A percentile compares a stretch with the other conserved stretches of the same genome.
phyloP scores from a whole-genome alignment of 2,329 filamentous ascomycete genomes.

The Penicillium palitans region DNA sequence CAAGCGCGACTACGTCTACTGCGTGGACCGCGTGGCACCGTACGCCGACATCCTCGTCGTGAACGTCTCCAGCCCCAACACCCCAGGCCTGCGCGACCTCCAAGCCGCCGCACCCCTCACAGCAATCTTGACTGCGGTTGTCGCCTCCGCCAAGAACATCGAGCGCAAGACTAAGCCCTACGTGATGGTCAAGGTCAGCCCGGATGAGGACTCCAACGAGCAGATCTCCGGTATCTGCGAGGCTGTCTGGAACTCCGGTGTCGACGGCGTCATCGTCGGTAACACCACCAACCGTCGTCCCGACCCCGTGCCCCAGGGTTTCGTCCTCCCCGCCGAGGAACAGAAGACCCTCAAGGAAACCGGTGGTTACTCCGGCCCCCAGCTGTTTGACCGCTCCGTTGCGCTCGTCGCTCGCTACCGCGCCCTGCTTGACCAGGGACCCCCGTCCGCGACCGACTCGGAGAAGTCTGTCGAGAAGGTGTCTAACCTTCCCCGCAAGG shows the following conservation, averaged over 20 bases:
- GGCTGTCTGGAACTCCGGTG: slow-evolving; percentile 77
- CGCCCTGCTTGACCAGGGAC: slow-evolving; percentile 60
- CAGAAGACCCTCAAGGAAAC: slow-evolving; percentile 68
- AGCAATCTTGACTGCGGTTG: slow-evolving; percentile 76
- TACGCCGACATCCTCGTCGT: slow-evolving; percentile 97
- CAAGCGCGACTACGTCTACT: slow-evolving; percentile 78
- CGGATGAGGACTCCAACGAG: slow-evolving; percentile 82
- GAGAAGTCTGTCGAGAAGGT: slow-evolving; percentile 21
- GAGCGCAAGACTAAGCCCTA: slow-evolving; percentile 70
- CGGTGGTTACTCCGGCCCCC: slow-evolving; percentile 88
- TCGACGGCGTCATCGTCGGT: slow-evolving; percentile 93
- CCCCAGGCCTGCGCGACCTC: slow-evolving; percentile 81
- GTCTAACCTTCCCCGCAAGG: slow-evolving; percentile 54
- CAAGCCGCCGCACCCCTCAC: slow-evolving; percentile 84
- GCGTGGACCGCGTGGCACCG: slow-evolving; percentile 75
- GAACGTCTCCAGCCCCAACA: slow-evolving; percentile 96
- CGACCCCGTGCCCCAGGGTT: slow-evolving; percentile 67
- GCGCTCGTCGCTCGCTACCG: slow-evolving; percentile 79
- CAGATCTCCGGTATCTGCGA: slow-evolving; percentile 88
- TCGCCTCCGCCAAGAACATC: slow-evolving; percentile 69
- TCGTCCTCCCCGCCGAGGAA: slow-evolving; percentile 66
- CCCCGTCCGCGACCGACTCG: slow-evolving; percentile 31
- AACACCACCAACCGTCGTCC: slow-evolving; percentile 90
- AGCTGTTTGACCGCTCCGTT: slow-evolving; percentile 79
- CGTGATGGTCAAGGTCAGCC: slow-evolving; percentile 98